Conservation (phyloP, 2,329 filamentous ascomycete species). For the Diaporthe citrichinensis region DNA sequence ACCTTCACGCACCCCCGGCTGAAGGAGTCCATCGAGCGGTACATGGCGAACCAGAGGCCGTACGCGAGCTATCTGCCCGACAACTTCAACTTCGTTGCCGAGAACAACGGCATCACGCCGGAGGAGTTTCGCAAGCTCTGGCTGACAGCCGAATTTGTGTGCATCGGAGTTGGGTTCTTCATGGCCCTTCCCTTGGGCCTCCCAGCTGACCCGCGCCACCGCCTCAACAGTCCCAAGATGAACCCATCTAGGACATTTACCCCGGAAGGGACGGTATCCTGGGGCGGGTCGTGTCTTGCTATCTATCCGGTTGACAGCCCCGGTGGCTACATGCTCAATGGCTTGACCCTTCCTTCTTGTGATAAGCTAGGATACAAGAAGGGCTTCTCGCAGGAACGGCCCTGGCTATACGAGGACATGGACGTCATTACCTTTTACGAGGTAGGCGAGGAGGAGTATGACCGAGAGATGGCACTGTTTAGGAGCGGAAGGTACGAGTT, state of each 20-base stretch:
- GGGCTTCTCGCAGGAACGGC: slow-evolving; percentile 59
- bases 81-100: slow-evolving; percentile 47
- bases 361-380: slow-evolving; percentile 67
- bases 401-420: slow-evolving; percentile 71
- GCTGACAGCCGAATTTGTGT: slow-evolving; percentile 44
- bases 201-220: slow-evolving; percentile 65
- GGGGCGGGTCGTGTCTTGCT: slow-evolving; percentile 68
- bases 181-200: slow-evolving; percentile 52
- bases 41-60: slow-evolving; percentile 48
- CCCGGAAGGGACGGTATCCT: slow-evolving; percentile 67
- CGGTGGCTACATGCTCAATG: slow-evolving; percentile 69
- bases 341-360: slow-evolving; percentile 66
- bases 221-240: slow-evolving; percentile 68
- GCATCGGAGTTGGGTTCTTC: slow-evolving; percentile 53
- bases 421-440: slow-evolving; percentile 69
- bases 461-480: slow-evolving; percentile 62
- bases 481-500: slow-evolving; percentile 65
- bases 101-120: slow-evolving; percentile 52
- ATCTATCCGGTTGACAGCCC: slow-evolving; percentile 70
- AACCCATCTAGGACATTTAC: slow-evolving; percentile 71
- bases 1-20: slow-evolving; percentile 54
- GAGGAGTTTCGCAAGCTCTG: slow-evolving; percentile 40
- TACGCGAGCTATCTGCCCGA: slow-evolving; percentile 50
- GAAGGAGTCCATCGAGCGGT: slow-evolving; percentile 45
- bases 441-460: slow-evolving; percentile 66